Base-by-base conservation (phyloP, 306 rosid species). In the Casuarina equisetifolia region DNA sequence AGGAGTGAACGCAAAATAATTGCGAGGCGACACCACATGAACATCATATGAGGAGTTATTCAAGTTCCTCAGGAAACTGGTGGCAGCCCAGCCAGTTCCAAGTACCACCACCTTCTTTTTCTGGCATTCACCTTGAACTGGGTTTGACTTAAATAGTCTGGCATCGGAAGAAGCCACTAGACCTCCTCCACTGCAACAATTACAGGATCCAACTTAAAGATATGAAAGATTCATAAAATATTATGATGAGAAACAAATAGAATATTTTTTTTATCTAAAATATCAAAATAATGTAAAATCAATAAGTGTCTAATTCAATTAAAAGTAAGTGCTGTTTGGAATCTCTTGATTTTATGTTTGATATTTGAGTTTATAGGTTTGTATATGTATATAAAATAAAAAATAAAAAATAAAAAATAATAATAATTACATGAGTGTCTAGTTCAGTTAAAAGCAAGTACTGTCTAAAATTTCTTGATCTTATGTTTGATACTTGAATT, bases 41-140 rank as follows among this genome's bases (percentile, higher is more conserved):
- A 95, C 94, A 78, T 95, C 97, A 72, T 88, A 92, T 17, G 82
- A 81, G 0, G 93, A 90, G 78, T 72, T 82, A 5, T 86, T 77
- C 35, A 95, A 82, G 83, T 82, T 88, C 91, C 87, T 95, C 81
- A 95, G 35, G 78, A 95, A 95, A 83, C 94, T 92, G 6, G 99
- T 92, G 35, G 88, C 92, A 11, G 96, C 97, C 97, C 99, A 95
- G 9, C 99, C 99, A 12, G 97, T 95, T 82, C 99, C 99, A 74
- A 95, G 90, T 53, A 95, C 91, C 38, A 92, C 96, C 78, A 95
- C 97, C 79, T 88, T 95, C 84, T 92, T 91, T 84, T 82, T 92
- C 68, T 84, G 84, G 10, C 75, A 63, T 58, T 74, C 91, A 40
- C 32, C 32, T 62, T 36, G 46, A 83, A 69, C 75, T 90, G 5